These are phyloP conservation scores for Cercophora samala DNA, from an alignment of 495 filamentous ascomycete genomes.

Conservation along the genomic window DNA sequence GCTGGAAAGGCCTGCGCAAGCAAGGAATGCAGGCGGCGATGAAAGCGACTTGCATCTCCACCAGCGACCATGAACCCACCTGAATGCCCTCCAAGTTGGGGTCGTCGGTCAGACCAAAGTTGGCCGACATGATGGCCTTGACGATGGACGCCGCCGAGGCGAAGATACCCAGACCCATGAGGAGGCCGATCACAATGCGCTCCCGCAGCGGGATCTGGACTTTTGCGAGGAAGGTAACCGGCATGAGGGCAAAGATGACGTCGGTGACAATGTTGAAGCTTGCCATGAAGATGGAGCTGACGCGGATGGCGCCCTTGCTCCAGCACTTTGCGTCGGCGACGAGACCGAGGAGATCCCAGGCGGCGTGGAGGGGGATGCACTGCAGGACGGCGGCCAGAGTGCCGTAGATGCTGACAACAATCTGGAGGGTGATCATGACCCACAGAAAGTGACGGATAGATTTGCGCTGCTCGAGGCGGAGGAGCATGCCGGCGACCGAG, in stretches of 20 bases:
- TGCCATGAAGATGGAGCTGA: constrained; percentile 19
- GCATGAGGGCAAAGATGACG: constrained; percentile 22
- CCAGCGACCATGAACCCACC: constrained; percentile 20
- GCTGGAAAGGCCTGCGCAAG: constrained; percentile 20
- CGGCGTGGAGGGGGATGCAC: constrained; percentile 20
- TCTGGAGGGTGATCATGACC: constrained; percentile 18
- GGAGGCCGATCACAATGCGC: constrained; percentile 21
- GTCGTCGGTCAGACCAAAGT: constrained; percentile 18
- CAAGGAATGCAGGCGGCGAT: constrained; percentile 22
- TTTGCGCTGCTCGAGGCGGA: constrained; percentile 19
- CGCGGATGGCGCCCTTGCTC: constrained; percentile 14
- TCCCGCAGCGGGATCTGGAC: constrained; percentile 23
- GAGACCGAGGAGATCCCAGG: constrained; percentile 20
- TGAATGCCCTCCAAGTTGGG: constrained; percentile 21
- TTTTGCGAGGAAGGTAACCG: constrained; percentile 21
- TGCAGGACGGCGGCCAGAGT: constrained; percentile 13
- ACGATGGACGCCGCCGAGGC: constrained; percentile 22
- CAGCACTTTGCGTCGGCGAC: constrained; percentile 18
- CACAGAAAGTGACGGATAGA: constrained; percentile 12
- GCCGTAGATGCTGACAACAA: constrained; percentile 18
- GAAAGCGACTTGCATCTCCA: constrained; percentile 25
- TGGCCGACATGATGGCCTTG: constrained; percentile 19
- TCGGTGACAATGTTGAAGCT: constrained; percentile 26
- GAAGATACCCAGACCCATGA: constrained; percentile 24
- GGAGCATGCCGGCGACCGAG: constrained; percentile 22